Conservation (phyloP, 768 basidiomycete genomes). For the Dacryopinax spathularia region DNA sequence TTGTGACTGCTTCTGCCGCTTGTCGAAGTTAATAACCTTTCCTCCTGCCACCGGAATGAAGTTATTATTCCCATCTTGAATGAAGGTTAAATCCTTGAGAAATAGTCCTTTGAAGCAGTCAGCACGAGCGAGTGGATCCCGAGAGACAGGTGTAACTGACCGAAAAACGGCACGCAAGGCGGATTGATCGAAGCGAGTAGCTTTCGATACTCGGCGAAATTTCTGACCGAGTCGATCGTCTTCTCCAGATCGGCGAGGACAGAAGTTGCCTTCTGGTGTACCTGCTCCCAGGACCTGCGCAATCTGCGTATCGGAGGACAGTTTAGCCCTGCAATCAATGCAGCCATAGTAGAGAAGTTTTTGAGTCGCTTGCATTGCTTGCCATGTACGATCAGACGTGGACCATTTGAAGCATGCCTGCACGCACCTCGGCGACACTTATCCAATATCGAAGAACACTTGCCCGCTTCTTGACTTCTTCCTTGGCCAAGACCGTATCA, state of each 20-base stretch:
- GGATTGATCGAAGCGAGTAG: conserved; percentile 70
- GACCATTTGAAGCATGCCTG: background rate
- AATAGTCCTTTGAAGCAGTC: conserved; percentile 58
- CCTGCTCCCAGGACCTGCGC: conserved; percentile 86
- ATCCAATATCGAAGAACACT: conserved; percentile 79
- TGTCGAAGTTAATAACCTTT: conserved; percentile 83
- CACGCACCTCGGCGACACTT: conserved; percentile 71
- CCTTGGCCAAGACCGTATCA: conserved; percentile 58
- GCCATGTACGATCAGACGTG: conserved; percentile 5
- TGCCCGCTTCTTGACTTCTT: conserved; percentile 74
- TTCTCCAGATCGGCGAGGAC: conserved; percentile 69
- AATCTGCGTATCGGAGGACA: conserved; percentile 84
- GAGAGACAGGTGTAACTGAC: conserved; percentile 31
- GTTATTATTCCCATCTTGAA: conserved; percentile 91
- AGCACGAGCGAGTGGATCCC: background rate
- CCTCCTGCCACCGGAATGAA: conserved; percentile 40
- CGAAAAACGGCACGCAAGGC: conserved; percentile 94
- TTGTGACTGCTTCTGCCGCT: conserved; percentile 89
- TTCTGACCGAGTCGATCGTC: conserved; percentile 85
- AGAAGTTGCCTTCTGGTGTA: conserved; percentile 57
- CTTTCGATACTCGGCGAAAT: conserved; percentile 82
- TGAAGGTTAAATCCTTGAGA: conserved; percentile 91
- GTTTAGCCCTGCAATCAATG: conserved; percentile 86
- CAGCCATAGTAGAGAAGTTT: conserved; percentile 96
- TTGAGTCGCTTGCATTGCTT: conserved; percentile 80